phyloP scores from a whole-genome alignment of 768 basidiomycete species.

The Lepiota subincarnata region DNA sequence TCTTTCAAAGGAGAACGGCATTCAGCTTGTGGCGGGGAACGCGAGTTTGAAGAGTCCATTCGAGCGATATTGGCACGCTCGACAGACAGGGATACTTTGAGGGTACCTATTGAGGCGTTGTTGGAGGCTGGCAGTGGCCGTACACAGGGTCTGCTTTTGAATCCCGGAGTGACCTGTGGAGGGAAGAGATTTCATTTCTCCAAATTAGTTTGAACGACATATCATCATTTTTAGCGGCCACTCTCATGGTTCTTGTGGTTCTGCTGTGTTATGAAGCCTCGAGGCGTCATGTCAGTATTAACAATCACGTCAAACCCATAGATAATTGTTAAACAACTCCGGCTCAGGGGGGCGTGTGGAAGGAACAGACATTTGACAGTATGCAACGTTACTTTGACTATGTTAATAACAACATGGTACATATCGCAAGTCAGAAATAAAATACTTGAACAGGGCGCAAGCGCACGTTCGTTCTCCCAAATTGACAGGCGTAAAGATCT shows the following conservation, averaged over 20 bases:
- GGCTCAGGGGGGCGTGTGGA: no score
- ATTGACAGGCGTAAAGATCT: neutral
- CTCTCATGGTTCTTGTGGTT: neutral
- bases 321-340: no score
- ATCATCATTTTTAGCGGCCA: neutral
- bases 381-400: no score
- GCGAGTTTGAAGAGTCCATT: neutral
- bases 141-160: neutral
- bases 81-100: neutral
- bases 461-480: no score
- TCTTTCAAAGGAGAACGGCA: neutral
- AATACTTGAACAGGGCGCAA: no score
- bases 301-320: no score
- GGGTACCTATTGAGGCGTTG: neutral
- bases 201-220: neutral
- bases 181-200: slow-evolving; percentile 4
- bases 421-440: no score
- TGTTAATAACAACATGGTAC: no score
- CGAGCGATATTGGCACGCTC: neutral
- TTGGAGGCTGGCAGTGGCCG: neutral
- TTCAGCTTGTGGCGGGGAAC: neutral
- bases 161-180: neutral
- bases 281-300: no score
- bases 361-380: no score
- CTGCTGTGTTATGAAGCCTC: neutral